phyloP scores from a whole-genome alignment of 305 asterid species.

The Vinca major region DNA sequence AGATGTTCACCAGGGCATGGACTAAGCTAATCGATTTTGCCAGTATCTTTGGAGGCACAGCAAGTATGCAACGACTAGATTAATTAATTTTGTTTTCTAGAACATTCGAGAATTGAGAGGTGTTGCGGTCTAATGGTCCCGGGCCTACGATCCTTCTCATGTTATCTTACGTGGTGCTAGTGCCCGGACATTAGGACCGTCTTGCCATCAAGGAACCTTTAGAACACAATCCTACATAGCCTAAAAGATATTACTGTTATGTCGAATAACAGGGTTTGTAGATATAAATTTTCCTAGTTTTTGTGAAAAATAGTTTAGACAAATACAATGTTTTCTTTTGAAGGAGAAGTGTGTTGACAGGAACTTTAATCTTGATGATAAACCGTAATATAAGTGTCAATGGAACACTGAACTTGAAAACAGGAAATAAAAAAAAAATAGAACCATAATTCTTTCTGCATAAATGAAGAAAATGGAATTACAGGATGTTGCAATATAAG shows the following conservation, averaged over 20 bases:
- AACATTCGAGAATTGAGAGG: too few relatives aligned
- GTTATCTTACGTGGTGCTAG: too few relatives aligned
- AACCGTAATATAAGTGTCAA: too few relatives aligned
- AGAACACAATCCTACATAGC: background rate
- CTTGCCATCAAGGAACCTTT: constrained; percentile 1
- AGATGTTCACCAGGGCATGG: constrained; percentile 64
- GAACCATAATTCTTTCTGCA: background rate
- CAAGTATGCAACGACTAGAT: constrained; percentile 47
- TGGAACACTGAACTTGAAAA: background rate
- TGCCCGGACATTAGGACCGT: too few relatives aligned
- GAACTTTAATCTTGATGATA: too few relatives aligned
- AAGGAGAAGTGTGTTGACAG: too few relatives aligned
- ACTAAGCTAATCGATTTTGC: constrained; percentile 44
- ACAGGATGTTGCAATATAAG: background rate
- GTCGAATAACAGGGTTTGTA: background rate
- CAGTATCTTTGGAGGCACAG: constrained; percentile 25
- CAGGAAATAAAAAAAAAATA: background rate
- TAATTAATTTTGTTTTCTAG: constrained; percentile 21
- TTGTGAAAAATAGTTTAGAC: too few relatives aligned
- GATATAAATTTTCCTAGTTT: background rate
- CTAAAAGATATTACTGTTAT: background rate
- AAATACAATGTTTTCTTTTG: too few relatives aligned
- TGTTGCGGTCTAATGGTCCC: too few relatives aligned
- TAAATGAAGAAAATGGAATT: background rate
- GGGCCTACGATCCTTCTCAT: too few relatives aligned